Base-by-base conservation (phyloP, 2,329 filamentous ascomycete genomes). In the Sclerotinia subarctica region DNA sequence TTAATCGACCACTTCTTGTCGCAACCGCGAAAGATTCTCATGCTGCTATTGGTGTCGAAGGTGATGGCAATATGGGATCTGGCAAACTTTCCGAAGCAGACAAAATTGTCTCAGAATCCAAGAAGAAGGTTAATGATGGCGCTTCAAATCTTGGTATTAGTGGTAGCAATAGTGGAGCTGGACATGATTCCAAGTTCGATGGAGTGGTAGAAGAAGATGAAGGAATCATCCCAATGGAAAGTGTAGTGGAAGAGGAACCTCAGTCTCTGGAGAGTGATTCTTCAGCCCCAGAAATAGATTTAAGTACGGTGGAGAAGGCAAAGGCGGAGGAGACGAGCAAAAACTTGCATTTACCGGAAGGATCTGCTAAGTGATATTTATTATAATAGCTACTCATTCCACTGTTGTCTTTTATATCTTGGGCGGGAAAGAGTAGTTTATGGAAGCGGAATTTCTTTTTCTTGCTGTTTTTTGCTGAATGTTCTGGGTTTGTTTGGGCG, bases 1-100 rank as follows among this genome's bases (percentile, higher is more conserved):
- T 99, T 74, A 91, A 98, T 78, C 89, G 85, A 75, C 80, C 84
- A 13, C 83, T 83, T 4, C 76, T 84, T 5, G 73, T 82, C 3
- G 82, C 84, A 47, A 81, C 78, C 47, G 83, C 84, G 70, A 81
- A 80, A 68, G 81, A 81, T 74, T 82, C 82, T 64, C 79, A 81
- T 57, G 79, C 78, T 64, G 78, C 80, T 7, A 84, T 85, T 62
- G 85, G 84, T 32, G 82, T 84, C n/a, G 83, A 84, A 72, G 82
- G 82, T 10, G 85, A 87, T 71, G 75, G 77, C 26, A 76, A 77
- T 15, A 73, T 68, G 35, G 52, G 65, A 13, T 64, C 72, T 2
- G 76, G 74, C 62, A 85, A 82, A 73, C 78, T 86, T 67, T 87
- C 82, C 74, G 87, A 89, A 78, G 82, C 82, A 2, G 87, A 89